These are phyloP conservation scores for Solanum bulbocastanum DNA, from an alignment of 257 asterid genomes.

Conservation along the genomic window DNA sequence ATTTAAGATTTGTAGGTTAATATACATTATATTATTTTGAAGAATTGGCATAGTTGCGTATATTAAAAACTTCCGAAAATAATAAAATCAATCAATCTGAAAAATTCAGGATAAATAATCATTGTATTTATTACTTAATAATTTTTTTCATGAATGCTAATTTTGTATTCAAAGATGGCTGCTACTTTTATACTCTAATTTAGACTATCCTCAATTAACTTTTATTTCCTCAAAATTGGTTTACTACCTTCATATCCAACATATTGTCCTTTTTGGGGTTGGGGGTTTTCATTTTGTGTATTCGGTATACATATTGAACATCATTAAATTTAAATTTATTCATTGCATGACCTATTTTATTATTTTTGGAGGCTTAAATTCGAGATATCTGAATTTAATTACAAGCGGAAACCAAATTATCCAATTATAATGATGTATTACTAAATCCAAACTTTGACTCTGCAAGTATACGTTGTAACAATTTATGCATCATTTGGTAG, in stretches of 20 bases:
- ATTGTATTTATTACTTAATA: not conserved
- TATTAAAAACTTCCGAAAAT: not conserved
- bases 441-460: not conserved
- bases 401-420: not conserved
- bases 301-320: accelerated
- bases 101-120: not conserved
- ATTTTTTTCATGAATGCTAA: not conserved
- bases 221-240: not conserved
- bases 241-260: not conserved
- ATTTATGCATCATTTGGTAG: not conserved
- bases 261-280: not conserved
- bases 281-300: not conserved
- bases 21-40: not conserved
- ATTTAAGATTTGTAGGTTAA: not conserved
- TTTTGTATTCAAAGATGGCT: not conserved
- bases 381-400: not conserved
- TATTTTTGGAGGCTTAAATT: not conserved
- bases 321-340: not conserved
- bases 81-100: not conserved
- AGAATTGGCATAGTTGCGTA: not conserved
- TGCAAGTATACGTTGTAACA: not conserved
- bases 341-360: not conserved
- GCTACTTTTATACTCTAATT: not conserved
- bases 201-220: not conserved
- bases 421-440: not conserved